Percentiles rank a stretch among this genome's conserved stretches.
Conservation (phyloP, 2,329 filamentous ascomycete species). For the Ramularia collo-cygni region DNA sequence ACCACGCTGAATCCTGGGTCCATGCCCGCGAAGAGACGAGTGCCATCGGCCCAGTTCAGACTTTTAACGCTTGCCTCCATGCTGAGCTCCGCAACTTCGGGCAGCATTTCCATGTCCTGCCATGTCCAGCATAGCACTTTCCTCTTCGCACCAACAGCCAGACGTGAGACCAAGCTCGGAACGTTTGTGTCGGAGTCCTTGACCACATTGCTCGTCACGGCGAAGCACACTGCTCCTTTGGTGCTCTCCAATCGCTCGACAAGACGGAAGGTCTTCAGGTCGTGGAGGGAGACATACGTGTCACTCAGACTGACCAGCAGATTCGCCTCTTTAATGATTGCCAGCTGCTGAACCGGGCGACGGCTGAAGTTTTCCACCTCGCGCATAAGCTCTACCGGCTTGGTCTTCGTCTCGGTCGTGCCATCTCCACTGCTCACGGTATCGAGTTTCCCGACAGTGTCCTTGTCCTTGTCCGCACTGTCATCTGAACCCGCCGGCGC, state of each 20-base stretch:
- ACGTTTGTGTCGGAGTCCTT: constrained; percentile 82
- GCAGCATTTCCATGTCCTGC: constrained; percentile 83
- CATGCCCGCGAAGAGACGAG: constrained; percentile 81
- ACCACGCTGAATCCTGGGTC: constrained; percentile 87
- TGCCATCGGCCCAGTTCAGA: constrained; percentile 84
- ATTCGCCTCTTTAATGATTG: constrained; percentile 90
- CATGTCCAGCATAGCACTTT: constrained; percentile 88
- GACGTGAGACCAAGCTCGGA: constrained; percentile 81
- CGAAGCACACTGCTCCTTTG: constrained; percentile 82
- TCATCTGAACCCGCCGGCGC: constrained; percentile 36
- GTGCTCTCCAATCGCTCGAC: constrained; percentile 75
- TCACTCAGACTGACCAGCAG: constrained; percentile 87
- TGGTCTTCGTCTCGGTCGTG: constrained; percentile 39
- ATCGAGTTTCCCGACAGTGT: constrained; percentile 26
- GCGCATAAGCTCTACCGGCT: constrained; percentile 71
- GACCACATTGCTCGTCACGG: constrained; percentile 90
- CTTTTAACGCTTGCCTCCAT: constrained; percentile 79
- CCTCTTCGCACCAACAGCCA: constrained; percentile 90
- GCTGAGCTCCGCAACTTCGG: constrained; percentile 67
- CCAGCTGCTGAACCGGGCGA: constrained; percentile 84
- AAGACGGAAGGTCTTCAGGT: constrained; percentile 75
- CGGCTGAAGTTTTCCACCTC: constrained; percentile 93
- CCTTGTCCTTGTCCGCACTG: neutral
- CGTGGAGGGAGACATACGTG: constrained; percentile 81
- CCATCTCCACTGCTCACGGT: constrained; percentile 25